phyloP scores from a whole-genome alignment of 2,329 filamentous ascomycete species.

The Hypoxylon sp. region DNA sequence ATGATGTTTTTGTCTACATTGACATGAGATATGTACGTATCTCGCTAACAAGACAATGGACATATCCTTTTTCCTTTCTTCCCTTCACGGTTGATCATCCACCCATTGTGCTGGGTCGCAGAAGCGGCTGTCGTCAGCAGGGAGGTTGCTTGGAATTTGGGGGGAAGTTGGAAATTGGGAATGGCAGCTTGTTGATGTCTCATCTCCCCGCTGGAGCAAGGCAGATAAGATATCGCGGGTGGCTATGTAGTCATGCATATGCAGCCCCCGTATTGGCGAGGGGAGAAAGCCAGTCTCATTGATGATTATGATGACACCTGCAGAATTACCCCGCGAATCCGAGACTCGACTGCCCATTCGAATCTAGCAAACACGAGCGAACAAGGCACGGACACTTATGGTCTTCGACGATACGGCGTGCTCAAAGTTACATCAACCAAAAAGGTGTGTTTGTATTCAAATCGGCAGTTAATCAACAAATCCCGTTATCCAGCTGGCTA shows the following conservation, averaged over 20 bases:
- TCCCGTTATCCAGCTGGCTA: not conserved
- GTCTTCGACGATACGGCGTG: not conserved
- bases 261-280: slow-evolving; percentile 2
- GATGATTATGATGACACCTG: slow-evolving; percentile 17
- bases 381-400: slow-evolving; percentile 8
- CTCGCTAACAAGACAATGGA: not conserved
- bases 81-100: not conserved
- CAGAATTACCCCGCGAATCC: slow-evolving; percentile 27
- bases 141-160: slow-evolving; percentile 5
- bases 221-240: slow-evolving; percentile 8
- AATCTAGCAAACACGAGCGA: slow-evolving; percentile 14
- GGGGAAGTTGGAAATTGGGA: slow-evolving; percentile 4
- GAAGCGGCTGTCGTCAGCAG: not conserved
- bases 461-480: slow-evolving; percentile 29
- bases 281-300: slow-evolving; percentile 6
- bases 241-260: slow-evolving; percentile 11
- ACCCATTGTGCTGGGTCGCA: not conserved
- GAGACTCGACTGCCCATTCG: slow-evolving; percentile 19
- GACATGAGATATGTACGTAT: no score
- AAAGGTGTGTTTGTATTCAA: slow-evolving; percentile 9
- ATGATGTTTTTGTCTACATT: no score
- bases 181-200: slow-evolving; percentile 15
- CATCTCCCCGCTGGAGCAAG: not conserved
- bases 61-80: not conserved
- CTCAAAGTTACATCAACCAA: slow-evolving; percentile 22